A percentile compares a stretch with the other conserved stretches of the same genome.
These are phyloP conservation scores for Phaeosphaeria sp. DNA, from an alignment of 2,329 filamentous ascomycete genomes.

Conservation along the genomic window DNA sequence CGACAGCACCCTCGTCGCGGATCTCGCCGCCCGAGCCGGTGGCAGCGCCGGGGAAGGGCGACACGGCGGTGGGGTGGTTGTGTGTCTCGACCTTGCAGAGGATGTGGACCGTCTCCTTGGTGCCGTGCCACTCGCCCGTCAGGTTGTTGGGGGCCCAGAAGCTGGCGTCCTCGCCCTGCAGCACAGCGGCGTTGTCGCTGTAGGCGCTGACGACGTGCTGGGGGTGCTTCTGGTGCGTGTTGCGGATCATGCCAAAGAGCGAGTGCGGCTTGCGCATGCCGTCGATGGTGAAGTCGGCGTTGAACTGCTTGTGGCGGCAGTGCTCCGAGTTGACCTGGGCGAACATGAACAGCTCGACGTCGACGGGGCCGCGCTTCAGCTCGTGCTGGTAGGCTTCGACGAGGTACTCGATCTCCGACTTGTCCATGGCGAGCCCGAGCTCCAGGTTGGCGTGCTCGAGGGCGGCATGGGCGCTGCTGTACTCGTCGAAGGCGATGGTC, in stretches of 20 bases:
- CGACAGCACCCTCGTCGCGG: slow-evolving; percentile 92
- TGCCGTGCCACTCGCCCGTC: slow-evolving; percentile 86
- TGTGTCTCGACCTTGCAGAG: slow-evolving; percentile 97
- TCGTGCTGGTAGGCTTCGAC: slow-evolving; percentile 79
- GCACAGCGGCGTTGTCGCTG: slow-evolving; percentile 96
- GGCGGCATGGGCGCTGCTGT: slow-evolving; percentile 70
- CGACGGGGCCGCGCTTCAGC: slow-evolving; percentile 73
- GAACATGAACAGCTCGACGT: slow-evolving; percentile 99
- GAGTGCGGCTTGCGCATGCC: slow-evolving; percentile 79
- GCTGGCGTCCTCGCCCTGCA: slow-evolving; percentile 73
- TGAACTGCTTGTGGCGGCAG: slow-evolving; percentile 89
- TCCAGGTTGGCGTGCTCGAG: slow-evolving; percentile 84
- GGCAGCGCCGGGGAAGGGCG: slow-evolving; percentile 89
- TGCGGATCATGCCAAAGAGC: slow-evolving; percentile 94
- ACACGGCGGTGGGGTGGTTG: slow-evolving; percentile 96
- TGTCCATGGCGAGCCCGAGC: slow-evolving; percentile 85
- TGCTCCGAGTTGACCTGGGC: slow-evolving; percentile 99
- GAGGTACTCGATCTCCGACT: slow-evolving; percentile 89
- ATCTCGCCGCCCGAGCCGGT: slow-evolving; percentile 97
- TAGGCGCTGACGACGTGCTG: slow-evolving; percentile 92
- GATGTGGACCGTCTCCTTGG: slow-evolving; percentile 85
- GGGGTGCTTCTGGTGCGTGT: slow-evolving; percentile 82
- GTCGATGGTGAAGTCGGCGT: slow-evolving; percentile 95
- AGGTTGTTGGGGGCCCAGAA: slow-evolving; percentile 89
- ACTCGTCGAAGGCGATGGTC: slow-evolving; percentile 73